Percentiles rank a stretch among this genome's conserved stretches.
Evolutionary conservation across 257 asterid species (phyloP).

Genomic region (Capsicum rhomboideum): DNA sequence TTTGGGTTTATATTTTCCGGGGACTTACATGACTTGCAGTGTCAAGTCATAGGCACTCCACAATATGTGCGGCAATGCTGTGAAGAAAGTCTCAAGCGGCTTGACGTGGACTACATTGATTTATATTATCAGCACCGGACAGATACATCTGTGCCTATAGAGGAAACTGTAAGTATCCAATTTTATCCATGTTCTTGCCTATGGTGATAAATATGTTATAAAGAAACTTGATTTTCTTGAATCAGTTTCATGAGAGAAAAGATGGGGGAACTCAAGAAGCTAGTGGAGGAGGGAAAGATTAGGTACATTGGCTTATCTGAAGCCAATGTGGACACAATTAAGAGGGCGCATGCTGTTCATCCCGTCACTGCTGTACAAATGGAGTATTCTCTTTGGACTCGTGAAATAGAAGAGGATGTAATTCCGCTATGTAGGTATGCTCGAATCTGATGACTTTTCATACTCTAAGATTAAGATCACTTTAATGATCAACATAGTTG

Average conservation of each 20-base stretch:
- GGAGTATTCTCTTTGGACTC: constrained; percentile 56
- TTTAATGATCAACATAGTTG: neutral
- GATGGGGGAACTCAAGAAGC: constrained; percentile 48
- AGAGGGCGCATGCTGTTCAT: constrained; percentile 52
- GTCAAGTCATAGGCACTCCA: constrained; percentile 17
- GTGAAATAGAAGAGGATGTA: constrained; percentile 42
- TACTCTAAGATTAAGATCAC: neutral
- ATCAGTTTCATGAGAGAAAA: neutral
- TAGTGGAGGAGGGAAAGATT: constrained; percentile 52
- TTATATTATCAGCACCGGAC: constrained; percentile 42
- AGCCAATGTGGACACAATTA: constrained; percentile 43
- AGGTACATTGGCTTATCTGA: constrained; percentile 49
- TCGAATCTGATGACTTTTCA: neutral
- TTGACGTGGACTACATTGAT: constrained; percentile 45
- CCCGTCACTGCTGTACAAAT: constrained; percentile 48
- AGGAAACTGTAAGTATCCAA: constrained; percentile 36
- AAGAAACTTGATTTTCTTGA: neutral
- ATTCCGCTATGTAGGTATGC: constrained; percentile 49
- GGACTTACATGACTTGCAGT: neutral
- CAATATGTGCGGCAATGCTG: constrained; percentile 35
- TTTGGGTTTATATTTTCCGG: constrained; percentile 12
- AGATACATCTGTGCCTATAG: constrained; percentile 43
- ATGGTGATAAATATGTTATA: neutral
- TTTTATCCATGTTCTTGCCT: neutral
- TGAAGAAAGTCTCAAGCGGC: constrained; percentile 46